Base-by-base conservation (phyloP, 1,284 basidiomycete species). In the Vanrija sp. region DNA sequence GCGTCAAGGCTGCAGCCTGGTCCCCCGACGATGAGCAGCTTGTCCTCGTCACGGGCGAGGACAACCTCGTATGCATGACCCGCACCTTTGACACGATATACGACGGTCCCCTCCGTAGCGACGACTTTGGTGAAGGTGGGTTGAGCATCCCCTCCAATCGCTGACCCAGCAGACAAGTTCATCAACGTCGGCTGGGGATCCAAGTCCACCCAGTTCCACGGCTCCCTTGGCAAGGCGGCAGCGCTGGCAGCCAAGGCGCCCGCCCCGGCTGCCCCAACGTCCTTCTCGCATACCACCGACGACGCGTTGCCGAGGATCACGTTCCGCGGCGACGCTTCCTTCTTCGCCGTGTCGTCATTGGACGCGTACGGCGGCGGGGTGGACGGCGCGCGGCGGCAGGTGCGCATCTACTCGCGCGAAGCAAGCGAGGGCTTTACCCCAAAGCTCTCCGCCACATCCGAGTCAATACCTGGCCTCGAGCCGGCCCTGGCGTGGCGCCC, bases 151-250 rank as follows among this genome's bases (percentile, higher is more conserved):
- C 22, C 12, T 2, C 6, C 20, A 6, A 7, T 20, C 39, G 49
- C 60, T 67, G 47, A 65, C 35, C n/a, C 42, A 39, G 2, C 64
- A 91, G 92, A 92, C 71, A 83, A 85, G 38, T 90, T 89, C 6
- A 90, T 97, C 65, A 90, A 94, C 63, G 89, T 98, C 51, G 96
- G 96, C 9, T 99, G 96, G 96, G 96, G 96, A 25, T 90, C 89
- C 4, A 96, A 95, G 68, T 82, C 88, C 65, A 98, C 96, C 0
- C 96, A 99, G 71, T 99, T 99, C 71, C 94, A 98, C 65, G 96
- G 96, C 14, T 94, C 92, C 0, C 80, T 93, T 4, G 96, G 96
- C 25, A 98, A 98, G 73, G 79, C 83, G 9, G 89, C 89, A 4
- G 89, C 90, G 0, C 66, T 74, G 14, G 63, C 67, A 4, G 60